Conservation (phyloP, 495 filamentous ascomycete genomes). For the Platismatia glauca region DNA sequence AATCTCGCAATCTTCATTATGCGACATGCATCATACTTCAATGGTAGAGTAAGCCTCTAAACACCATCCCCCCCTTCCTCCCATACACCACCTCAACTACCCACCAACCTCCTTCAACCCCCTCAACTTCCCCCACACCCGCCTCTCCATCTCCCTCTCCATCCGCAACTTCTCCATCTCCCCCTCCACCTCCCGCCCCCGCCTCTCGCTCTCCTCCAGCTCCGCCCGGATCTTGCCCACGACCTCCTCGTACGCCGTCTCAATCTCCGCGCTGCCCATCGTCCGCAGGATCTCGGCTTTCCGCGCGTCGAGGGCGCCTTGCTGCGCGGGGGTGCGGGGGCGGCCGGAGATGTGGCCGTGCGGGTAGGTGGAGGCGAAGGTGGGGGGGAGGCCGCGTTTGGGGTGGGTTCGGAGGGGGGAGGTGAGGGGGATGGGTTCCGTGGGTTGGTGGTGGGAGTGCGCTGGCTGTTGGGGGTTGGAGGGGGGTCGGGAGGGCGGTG, state of each 20-base stretch:
- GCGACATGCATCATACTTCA: too few relatives aligned
- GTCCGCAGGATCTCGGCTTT: slow-evolving; percentile 18
- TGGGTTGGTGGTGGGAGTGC: background rate
- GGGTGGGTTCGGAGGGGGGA: slow-evolving; percentile 15
- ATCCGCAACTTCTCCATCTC: slow-evolving; percentile 21
- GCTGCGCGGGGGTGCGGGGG: slow-evolving; percentile 14
- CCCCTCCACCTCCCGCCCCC: slow-evolving; percentile 15
- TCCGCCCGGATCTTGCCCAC: slow-evolving; percentile 13
- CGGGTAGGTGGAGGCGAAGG: slow-evolving; percentile 17
- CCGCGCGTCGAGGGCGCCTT: slow-evolving; percentile 14
- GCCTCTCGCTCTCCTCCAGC: slow-evolving; percentile 17
- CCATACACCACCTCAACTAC: too few relatives aligned
- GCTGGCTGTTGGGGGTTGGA: too few relatives aligned
- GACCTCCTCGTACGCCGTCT: slow-evolving; percentile 16
- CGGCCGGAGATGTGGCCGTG: slow-evolving; percentile 20
- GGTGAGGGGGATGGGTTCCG: slow-evolving; percentile 11
- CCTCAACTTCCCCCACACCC: slow-evolving; percentile 21
- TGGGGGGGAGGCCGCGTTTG: slow-evolving; percentile 19
- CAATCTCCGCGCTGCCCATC: slow-evolving; percentile 18
- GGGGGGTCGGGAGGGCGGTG: background rate
- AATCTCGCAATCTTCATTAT: too few relatives aligned
- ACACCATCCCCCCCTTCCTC: too few relatives aligned
- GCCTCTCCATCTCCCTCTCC: slow-evolving; percentile 24
- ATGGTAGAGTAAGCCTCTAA: too few relatives aligned
- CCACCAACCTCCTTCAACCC: slow-evolving; percentile 6